Percentiles rank a stretch among this genome's conserved stretches.
These are phyloP conservation scores for Vitis hybrid DNA, from an alignment of 177 flowering plant species.

Conservation along the genomic window DNA sequence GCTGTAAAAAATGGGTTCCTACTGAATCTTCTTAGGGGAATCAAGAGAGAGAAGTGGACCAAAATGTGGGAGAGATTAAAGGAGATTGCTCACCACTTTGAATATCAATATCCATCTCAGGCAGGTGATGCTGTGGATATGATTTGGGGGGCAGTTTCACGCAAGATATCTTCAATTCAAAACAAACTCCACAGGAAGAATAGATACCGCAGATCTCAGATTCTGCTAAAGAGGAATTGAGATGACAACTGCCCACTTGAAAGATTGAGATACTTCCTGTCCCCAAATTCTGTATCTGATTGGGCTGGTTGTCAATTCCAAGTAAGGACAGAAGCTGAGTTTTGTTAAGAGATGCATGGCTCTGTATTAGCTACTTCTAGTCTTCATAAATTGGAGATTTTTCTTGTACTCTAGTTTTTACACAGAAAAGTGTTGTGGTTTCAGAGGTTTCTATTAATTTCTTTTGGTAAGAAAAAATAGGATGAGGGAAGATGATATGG, in stretches of 20 bases:
- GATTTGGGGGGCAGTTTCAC: conserved; percentile 80
- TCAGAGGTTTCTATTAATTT: too few species aligned
- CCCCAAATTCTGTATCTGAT: not conserved
- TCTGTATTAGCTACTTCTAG: conserved; percentile 1
- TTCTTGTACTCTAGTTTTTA: not conserved
- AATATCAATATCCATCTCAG: conserved; percentile 73
- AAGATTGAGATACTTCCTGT: not conserved
- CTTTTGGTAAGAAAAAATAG: too few species aligned
- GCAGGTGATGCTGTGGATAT: conserved; percentile 80
- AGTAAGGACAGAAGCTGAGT: not conserved
- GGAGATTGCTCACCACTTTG: conserved; percentile 55
- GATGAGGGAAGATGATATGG: too few species aligned
- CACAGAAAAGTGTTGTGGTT: too few species aligned
- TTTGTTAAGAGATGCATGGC: conserved; percentile 2
- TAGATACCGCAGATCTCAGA: conserved; percentile 38
- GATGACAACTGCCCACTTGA: not conserved
- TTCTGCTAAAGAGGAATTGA: conserved; percentile 15
- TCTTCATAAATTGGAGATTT: not conserved
- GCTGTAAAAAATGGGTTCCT: conserved; percentile 64
- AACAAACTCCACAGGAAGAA: conserved; percentile 35
- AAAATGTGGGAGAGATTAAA: conserved; percentile 75
- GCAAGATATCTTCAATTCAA: conserved; percentile 39
- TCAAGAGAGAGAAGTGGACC: conserved; percentile 62
- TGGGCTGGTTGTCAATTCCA: not conserved
- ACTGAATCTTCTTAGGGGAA: conserved; percentile 59